Percentiles rank a stretch among this genome's conserved stretches.
Evolutionary conservation across 2,329 filamentous ascomycete genomes (phyloP).

Genomic region (Xylariales sp.): DNA sequence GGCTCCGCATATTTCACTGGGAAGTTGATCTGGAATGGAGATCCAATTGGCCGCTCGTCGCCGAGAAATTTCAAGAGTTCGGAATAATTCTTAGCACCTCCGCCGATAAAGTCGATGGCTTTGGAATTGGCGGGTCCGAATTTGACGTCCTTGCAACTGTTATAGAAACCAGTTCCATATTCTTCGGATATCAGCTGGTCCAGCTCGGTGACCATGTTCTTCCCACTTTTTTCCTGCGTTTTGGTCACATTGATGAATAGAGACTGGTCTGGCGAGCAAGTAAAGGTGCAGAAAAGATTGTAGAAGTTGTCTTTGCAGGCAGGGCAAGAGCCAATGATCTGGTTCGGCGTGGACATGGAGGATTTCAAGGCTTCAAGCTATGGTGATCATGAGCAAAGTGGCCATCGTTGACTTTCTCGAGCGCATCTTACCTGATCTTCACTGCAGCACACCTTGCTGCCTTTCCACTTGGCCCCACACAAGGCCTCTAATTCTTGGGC

Average conservation of each 20-base stretch:
- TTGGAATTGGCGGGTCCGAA: conserved; percentile 91
- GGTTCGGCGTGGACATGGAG: conserved; percentile 81
- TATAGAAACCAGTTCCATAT: conserved; percentile 84
- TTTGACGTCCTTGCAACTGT: conserved; percentile 99
- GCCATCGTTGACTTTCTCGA: neutral
- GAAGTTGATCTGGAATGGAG: conserved; percentile 98
- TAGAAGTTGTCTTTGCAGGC: conserved; percentile 99
- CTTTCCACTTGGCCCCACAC: conserved; percentile 82
- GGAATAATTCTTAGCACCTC: conserved; percentile 85
- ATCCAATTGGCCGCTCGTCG: conserved; percentile 85
- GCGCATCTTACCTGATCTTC: conserved; percentile 61
- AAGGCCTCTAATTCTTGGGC: conserved; percentile 76
- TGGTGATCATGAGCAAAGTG: neutral
- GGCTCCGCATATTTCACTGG: conserved; percentile 58
- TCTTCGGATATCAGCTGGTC: conserved; percentile 83
- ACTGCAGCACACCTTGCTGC: conserved; percentile 80
- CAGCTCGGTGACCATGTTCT: conserved; percentile 71
- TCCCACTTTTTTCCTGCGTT: conserved; percentile 56
- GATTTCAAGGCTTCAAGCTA: conserved; percentile 75
- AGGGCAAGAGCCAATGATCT: conserved; percentile 87
- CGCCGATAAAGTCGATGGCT: conserved; percentile 94
- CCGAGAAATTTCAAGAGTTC: conserved; percentile 88
- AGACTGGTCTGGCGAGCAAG: conserved; percentile 94
- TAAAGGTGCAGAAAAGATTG: conserved; percentile 97
- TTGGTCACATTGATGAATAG: conserved; percentile 90